These are phyloP conservation scores for Dillenia turbinata DNA, from an alignment of 164 flowering plant species.

Conservation along the genomic window DNA sequence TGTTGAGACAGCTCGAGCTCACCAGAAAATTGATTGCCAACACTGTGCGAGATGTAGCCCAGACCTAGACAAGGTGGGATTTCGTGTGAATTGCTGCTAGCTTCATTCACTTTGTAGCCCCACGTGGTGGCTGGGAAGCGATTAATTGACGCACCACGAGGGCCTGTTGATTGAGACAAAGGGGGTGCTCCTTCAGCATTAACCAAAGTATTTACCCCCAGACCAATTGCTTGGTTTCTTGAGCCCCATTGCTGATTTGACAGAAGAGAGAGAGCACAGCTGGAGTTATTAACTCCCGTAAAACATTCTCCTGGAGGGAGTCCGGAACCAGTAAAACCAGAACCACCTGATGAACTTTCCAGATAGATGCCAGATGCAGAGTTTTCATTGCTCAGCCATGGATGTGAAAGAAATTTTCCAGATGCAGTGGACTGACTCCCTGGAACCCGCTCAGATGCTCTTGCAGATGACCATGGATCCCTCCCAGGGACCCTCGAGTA, in stretches of 20 bases:
- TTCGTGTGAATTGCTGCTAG: constrained; percentile 27
- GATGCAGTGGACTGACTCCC: constrained; percentile 20
- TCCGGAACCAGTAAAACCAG: constrained; percentile 32
- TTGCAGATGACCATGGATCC: constrained; percentile 44
- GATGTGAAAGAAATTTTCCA: constrained; percentile 34
- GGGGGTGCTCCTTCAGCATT: constrained; percentile 20
- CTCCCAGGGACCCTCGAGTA: constrained; percentile 36
- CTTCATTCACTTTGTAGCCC: constrained; percentile 45
- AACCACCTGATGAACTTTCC: constrained; percentile 42
- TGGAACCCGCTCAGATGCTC: constrained; percentile 31
- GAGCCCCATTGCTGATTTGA: constrained; percentile 73
- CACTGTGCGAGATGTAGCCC: constrained; percentile 33
- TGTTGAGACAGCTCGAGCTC: constrained; percentile 43
- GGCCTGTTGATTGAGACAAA: constrained; percentile 27
- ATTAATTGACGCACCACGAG: constrained; percentile 24
- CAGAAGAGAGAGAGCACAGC: constrained; percentile 99
- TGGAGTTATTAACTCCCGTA: constrained; percentile 59
- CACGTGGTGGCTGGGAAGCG: constrained; percentile 33
- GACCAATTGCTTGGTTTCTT: constrained; percentile 34
- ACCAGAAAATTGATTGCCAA: constrained; percentile 28
- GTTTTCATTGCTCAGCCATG: constrained; percentile 46
- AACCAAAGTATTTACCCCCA: constrained; percentile 24
- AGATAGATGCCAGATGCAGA: constrained; percentile 34
- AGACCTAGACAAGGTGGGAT: constrained; percentile 37
- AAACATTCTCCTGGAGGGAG: constrained; percentile 50